Conservation (phyloP, 495 filamentous ascomycete species). For the Aspergillus ostianus region DNA sequence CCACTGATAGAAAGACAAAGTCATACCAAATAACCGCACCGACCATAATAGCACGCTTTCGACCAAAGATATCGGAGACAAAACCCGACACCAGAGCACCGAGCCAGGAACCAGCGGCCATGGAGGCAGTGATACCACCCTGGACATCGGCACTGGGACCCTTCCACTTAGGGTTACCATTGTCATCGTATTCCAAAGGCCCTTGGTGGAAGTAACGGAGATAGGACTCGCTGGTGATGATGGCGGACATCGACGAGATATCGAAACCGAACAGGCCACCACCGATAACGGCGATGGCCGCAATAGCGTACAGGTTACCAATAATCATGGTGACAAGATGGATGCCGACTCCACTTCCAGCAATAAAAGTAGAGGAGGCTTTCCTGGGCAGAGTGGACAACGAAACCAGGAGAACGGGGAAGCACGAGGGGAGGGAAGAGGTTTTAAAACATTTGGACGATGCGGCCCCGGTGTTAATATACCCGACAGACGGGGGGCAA, state of each 20-base stretch:
- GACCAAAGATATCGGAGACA: slow-evolving; percentile 64
- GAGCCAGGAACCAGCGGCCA: slow-evolving; percentile 75
- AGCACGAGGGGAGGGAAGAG: slow-evolving; percentile 9
- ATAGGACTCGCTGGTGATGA: slow-evolving; percentile 57
- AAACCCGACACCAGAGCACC: slow-evolving; percentile 66
- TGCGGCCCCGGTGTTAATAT: slow-evolving; percentile 8
- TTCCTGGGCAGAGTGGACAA: slow-evolving; percentile 5
- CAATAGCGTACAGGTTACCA: slow-evolving; percentile 72
- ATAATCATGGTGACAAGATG: slow-evolving; percentile 26
- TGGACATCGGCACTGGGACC: slow-evolving; percentile 49
- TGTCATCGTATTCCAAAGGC: slow-evolving; percentile 22
- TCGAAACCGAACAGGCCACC: slow-evolving; percentile 83
- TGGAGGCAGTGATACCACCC: slow-evolving; percentile 65
- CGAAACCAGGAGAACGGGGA: slow-evolving; percentile 5
- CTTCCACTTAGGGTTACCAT: slow-evolving; percentile 32
- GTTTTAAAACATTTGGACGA: slow-evolving; percentile 2
- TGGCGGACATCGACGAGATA: slow-evolving; percentile 79
- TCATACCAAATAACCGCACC: slow-evolving; percentile 62
- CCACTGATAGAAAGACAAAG: neutral
- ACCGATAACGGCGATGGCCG: slow-evolving; percentile 72
- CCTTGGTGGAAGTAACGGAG: slow-evolving; percentile 64
- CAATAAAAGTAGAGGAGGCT: neutral
- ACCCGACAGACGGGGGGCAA: slow-evolving; percentile 4
- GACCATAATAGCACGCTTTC: slow-evolving; percentile 64
- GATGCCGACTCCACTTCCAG: slow-evolving; percentile 1